These are phyloP conservation scores for Tuber aestivum DNA, from an alignment of 495 filamentous ascomycete genomes.

Conservation along the genomic window DNA sequence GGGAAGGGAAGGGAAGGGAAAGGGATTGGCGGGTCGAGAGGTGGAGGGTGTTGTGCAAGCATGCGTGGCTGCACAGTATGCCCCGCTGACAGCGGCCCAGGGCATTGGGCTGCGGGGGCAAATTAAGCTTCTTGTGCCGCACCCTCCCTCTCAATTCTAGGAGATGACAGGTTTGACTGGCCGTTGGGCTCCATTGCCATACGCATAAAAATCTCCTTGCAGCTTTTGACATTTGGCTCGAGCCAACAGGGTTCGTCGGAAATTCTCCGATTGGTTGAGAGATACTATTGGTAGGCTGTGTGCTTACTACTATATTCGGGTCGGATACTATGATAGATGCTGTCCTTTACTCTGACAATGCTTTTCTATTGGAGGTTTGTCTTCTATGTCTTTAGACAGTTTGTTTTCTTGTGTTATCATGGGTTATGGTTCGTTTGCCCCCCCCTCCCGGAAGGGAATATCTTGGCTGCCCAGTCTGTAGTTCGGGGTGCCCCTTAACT, in stretches of 20 bases:
- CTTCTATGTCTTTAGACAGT: neutral
- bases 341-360: neutral
- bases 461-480: neutral
- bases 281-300: neutral
- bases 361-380: neutral
- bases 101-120: neutral
- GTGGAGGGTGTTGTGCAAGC: neutral
- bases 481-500: neutral
- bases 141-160: neutral
- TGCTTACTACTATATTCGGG: neutral
- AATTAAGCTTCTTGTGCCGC: neutral
- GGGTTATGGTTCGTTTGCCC: neutral
- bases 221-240: constrained; percentile 4
- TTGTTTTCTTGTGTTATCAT: neutral
- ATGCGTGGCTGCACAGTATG: neutral
- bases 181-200: neutral
- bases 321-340: neutral
- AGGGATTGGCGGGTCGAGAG: neutral
- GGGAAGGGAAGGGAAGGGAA: neutral
- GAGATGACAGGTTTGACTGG: neutral
- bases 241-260: neutral
- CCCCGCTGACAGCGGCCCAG: neutral
- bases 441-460: neutral
- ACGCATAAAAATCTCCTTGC: neutral
- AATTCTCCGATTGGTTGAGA: neutral